Conservation (phyloP, 73 alveolate genomes). For the Paramecium sexaurelia region DNA sequence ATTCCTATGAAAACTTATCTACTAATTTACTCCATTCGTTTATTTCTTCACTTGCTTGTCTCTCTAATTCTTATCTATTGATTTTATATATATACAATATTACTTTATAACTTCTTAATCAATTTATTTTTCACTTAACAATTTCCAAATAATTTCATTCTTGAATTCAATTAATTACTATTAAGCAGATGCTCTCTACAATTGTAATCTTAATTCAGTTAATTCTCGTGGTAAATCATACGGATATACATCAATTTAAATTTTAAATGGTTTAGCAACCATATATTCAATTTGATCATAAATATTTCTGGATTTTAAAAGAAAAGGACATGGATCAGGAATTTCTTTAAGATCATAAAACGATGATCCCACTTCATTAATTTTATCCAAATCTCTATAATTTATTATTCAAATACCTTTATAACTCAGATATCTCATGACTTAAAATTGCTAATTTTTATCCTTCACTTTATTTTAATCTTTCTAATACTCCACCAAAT, state of each 20-base stretch:
- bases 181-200: conserved; percentile 54
- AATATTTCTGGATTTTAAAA: conserved; percentile 45
- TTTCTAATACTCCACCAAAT: conserved; percentile 94
- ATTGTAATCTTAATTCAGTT: conserved; percentile 58
- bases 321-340: conserved; percentile 55
- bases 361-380: conserved; percentile 82
- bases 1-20: conserved; percentile 58
- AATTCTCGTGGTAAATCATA: conserved; percentile 65
- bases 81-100: not conserved
- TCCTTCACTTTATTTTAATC: conserved; percentile 96
- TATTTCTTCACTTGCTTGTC: conserved; percentile 61
- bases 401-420: conserved; percentile 53
- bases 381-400: conserved; percentile 87
- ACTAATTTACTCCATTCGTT: conserved; percentile 61
- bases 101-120: conserved; percentile 53
- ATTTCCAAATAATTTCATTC: conserved; percentile 62
- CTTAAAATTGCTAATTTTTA: conserved; percentile 93
- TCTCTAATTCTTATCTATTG: conserved; percentile 57
- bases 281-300: conserved; percentile 62
- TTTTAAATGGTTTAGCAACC: conserved; percentile 65
- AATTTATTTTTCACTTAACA: conserved; percentile 27
- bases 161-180: conserved; percentile 45
- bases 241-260: conserved; percentile 63
- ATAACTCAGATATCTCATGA: conserved; percentile 92
- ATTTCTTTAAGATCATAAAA: conserved; percentile 53